Percentiles rank a stretch among this genome's conserved stretches.
Evolutionary conservation across 2,329 filamentous ascomycete species (phyloP).

Genomic region (Xylariaceae sp.): DNA sequence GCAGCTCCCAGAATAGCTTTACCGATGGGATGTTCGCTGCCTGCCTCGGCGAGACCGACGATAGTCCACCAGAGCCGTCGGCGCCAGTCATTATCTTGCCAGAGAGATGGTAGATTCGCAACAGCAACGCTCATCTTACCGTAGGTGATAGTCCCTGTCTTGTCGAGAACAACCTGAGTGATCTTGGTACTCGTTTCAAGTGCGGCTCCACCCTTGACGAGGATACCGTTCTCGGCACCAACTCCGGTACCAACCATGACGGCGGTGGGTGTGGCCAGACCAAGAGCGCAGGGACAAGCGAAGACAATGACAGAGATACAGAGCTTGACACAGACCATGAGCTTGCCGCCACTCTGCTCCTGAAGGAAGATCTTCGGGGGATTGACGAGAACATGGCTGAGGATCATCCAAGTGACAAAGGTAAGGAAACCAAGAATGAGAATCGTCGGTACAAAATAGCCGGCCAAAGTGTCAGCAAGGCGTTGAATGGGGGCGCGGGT

Average conservation of each 20-base stretch:
- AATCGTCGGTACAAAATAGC: slow-evolving; percentile 91
- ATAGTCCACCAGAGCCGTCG: slow-evolving; percentile 91
- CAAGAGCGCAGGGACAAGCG: slow-evolving; percentile 94
- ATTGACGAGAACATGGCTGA: slow-evolving; percentile 79
- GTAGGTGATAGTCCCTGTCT: slow-evolving; percentile 91
- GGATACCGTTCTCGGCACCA: slow-evolving; percentile 89
- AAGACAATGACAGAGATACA: slow-evolving; percentile 99
- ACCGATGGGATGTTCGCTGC: slow-evolving; percentile 94
- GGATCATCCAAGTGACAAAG: slow-evolving; percentile 89
- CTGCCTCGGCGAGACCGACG: slow-evolving; percentile 90
- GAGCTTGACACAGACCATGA: slow-evolving; percentile 96
- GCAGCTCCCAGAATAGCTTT: slow-evolving; percentile 77
- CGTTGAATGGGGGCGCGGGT: slow-evolving; percentile 91
- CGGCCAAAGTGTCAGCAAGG: slow-evolving; percentile 84
- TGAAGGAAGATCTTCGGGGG: slow-evolving; percentile 87
- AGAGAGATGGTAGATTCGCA: slow-evolving; percentile 62
- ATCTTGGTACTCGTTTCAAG: slow-evolving; percentile 88
- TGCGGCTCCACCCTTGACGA: slow-evolving; percentile 95
- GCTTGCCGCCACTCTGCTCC: slow-evolving; percentile 77
- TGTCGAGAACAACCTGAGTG: slow-evolving; percentile 88
- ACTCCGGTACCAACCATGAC: slow-evolving; percentile 99
- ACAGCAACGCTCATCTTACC: slow-evolving; percentile 93
- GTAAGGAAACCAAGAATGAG: slow-evolving; percentile 80
- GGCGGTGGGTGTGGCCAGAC: slow-evolving; percentile 89
- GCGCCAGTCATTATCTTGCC: slow-evolving; percentile 67